phyloP scores from a whole-genome alignment of 768 basidiomycete genomes.

The Agaricus blazei region DNA sequence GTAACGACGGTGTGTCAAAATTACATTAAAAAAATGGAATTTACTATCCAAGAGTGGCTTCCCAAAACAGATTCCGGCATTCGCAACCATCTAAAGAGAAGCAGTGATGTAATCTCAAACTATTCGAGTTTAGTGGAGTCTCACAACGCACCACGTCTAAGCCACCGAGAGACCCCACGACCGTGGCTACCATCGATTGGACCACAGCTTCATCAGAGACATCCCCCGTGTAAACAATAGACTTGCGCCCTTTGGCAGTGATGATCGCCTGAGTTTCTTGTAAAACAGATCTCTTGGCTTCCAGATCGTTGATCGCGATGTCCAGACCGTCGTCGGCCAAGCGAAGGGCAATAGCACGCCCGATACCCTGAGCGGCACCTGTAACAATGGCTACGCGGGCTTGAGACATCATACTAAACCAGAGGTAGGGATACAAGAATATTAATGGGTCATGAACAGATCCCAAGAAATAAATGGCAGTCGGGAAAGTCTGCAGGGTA shows the following conservation, averaged over 20 bases:
- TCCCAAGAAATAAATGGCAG: neutral
- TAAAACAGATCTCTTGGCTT: neutral
- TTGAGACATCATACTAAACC: neutral
- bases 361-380: slow-evolving; percentile 37
- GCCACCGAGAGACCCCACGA: slow-evolving; percentile 29
- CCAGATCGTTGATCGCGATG: slow-evolving; percentile 32
- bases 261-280: neutral
- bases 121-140: too few relatives aligned
- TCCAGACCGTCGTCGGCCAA: slow-evolving; percentile 37
- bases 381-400: slow-evolving; percentile 31
- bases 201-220: slow-evolving; percentile 32
- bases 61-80: slow-evolving; percentile 18
- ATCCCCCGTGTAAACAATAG: slow-evolving; percentile 23
- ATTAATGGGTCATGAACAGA: neutral
- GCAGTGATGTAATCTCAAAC: neutral
- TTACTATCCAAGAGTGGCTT: slow-evolving; percentile 7
- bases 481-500: neutral
- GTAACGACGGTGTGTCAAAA: neutral
- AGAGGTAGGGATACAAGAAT: neutral
- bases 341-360: slow-evolving; percentile 34
- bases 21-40: neutral
- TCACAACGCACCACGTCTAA: slow-evolving; percentile 14
- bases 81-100: slow-evolving; percentile 28
- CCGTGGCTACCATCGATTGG: slow-evolving; percentile 24
- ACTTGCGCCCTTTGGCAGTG: slow-evolving; percentile 14